phyloP scores from a whole-genome alignment of 768 basidiomycete species.

The Dioszegia hungarica region DNA sequence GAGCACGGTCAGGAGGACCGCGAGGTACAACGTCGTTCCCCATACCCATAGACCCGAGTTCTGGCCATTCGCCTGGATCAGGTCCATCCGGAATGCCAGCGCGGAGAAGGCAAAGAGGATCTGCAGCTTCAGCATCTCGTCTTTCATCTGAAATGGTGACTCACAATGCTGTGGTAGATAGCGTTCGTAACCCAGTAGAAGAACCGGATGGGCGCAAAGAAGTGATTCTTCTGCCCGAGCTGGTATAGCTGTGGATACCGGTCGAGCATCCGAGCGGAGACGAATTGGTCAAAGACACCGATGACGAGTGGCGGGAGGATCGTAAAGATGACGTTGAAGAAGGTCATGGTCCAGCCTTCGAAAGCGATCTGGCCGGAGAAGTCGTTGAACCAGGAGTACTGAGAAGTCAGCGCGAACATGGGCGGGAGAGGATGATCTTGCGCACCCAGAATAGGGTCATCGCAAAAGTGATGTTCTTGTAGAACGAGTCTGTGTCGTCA shows the following conservation, averaged over 20 bases:
- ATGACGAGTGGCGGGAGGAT: constrained; percentile 94
- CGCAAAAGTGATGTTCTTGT: constrained; percentile 97
- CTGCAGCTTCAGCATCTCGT: constrained; percentile 54
- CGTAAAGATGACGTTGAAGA: constrained; percentile 95
- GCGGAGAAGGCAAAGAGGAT: constrained; percentile 81
- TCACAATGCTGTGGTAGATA: constrained; percentile 49
- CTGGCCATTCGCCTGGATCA: constrained; percentile 71
- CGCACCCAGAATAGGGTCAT: constrained; percentile 98
- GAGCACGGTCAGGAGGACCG: constrained; percentile 86
- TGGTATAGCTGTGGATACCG: constrained; percentile 94
- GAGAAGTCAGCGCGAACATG: constrained; percentile 13
- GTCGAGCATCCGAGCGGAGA: constrained; percentile 91
- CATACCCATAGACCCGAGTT: constrained; percentile 97
- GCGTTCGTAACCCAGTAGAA: constrained; percentile 50
- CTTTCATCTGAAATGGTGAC: constrained; percentile 7
- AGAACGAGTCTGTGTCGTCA: constrained; percentile 78
- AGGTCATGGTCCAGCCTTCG: constrained; percentile 96
- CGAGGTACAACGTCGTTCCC: constrained; percentile 94
- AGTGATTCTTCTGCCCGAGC: constrained; percentile 87
- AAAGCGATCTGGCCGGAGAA: constrained; percentile 98
- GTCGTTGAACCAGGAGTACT: constrained; percentile 99
- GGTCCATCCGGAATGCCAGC: constrained; percentile 86
- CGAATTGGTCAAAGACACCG: constrained; percentile 97
- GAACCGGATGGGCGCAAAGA: constrained; percentile 53
- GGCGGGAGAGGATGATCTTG: not conserved